Conservation (phyloP, 1,284 basidiomycete species). For the Ganoderma leucocontextum region DNA sequence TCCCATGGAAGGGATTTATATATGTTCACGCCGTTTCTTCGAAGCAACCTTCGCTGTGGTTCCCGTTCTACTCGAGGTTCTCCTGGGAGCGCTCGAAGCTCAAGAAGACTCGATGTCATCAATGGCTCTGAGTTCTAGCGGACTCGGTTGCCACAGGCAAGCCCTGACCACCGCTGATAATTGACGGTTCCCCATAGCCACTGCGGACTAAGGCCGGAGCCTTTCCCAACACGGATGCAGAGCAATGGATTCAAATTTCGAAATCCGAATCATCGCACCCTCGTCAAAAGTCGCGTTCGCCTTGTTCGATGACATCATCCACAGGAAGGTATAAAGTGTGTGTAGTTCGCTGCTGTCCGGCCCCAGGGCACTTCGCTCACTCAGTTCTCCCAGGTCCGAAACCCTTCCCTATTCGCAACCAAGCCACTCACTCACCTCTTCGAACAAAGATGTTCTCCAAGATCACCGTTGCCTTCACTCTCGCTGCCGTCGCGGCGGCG, state of each 20-base stretch:
- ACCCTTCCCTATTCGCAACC: not conserved
- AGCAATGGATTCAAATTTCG: not conserved
- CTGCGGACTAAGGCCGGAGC: not conserved
- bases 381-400: not conserved
- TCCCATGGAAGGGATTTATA: conserved; percentile 2
- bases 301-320: not conserved
- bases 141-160: not conserved
- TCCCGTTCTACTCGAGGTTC: not conserved
- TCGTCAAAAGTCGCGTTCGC: not conserved
- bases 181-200: not conserved
- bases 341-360: not conserved
- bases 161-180: not conserved
- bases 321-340: not conserved
- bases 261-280: not conserved
- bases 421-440: not conserved
- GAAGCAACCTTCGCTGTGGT: not conserved
- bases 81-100: not conserved
- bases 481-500: conserved; percentile 24
- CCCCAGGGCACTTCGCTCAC: conserved; percentile 3
- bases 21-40: not conserved
- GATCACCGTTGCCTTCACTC: conserved; percentile 22
- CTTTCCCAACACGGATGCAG: not conserved
- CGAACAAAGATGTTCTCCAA: conserved; percentile 26
- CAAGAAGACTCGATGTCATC: not conserved
- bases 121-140: not conserved